Percentiles rank a stretch among this genome's conserved stretches.
These are phyloP conservation scores for Tuber indicum DNA, from an alignment of 495 filamentous ascomycete species.

Conservation along the genomic window DNA sequence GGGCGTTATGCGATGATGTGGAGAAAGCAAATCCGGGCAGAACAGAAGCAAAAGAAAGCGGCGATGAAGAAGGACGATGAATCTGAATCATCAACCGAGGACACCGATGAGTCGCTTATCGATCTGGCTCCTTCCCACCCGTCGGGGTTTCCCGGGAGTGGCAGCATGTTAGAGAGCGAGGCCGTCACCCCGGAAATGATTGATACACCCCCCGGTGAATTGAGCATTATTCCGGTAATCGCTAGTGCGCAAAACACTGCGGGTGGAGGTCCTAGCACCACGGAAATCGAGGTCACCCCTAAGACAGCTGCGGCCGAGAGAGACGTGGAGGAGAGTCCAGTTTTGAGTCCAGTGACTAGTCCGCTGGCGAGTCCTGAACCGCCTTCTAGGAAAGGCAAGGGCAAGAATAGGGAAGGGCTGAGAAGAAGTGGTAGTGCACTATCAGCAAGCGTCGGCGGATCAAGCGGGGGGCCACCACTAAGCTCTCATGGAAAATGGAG, in stretches of 20 bases:
- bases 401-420: constrained; percentile 22
- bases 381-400: constrained; percentile 30
- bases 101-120: constrained; percentile 18
- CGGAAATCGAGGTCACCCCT: constrained; percentile 15
- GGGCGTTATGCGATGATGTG: constrained; percentile 90
- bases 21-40: constrained; percentile 87
- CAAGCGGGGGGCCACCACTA: not conserved
- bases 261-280: constrained; percentile 7
- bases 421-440: constrained; percentile 35
- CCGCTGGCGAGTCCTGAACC: not conserved
- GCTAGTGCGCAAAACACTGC: constrained; percentile 6
- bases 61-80: constrained; percentile 31
- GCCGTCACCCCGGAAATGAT: not conserved
- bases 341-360: not conserved
- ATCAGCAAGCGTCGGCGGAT: constrained; percentile 18
- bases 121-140: constrained; percentile 24
- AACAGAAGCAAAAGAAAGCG: constrained; percentile 71
- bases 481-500: constrained; percentile 30
- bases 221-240: not conserved
- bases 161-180: not conserved
- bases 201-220: not conserved
- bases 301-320: constrained; percentile 9
- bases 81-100: constrained; percentile 26
- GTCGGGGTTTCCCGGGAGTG: constrained; percentile 7
- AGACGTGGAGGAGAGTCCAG: not conserved